Evolutionary conservation across 805 yeast species (phyloP).

Genomic region (Pichia deserticola): DNA sequence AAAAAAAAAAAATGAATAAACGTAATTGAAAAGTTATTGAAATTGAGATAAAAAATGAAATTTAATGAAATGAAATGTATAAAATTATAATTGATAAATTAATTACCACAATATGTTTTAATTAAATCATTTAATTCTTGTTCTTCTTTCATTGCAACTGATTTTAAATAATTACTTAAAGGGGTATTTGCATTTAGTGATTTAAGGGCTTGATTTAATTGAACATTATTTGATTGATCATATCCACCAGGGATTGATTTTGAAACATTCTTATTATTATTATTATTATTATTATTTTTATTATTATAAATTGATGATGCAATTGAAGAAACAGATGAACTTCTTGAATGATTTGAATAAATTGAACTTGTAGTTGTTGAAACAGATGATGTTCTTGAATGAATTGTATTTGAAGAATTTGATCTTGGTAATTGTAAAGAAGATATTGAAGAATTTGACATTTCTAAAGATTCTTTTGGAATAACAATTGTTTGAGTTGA

Average conservation of each 20-base stretch:
- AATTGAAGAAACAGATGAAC: slow-evolving; percentile 24
- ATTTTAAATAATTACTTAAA: slow-evolving; percentile 23
- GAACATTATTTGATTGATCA: too few species aligned
- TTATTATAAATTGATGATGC: slow-evolving; percentile 2
- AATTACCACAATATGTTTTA: slow-evolving; percentile 27
- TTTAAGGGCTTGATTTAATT: slow-evolving; percentile 5
- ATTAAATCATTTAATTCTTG: slow-evolving; percentile 27
- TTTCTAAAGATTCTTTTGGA: slow-evolving; percentile 3
- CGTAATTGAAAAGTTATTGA: too few species aligned
- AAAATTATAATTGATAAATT: too few species aligned
- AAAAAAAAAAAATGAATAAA: too few species aligned
- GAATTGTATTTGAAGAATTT: neutral
- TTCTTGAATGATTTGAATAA: slow-evolving; percentile 22
- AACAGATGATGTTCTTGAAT: slow-evolving; percentile 10
- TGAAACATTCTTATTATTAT: neutral
- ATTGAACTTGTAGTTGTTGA: slow-evolving; percentile 8
- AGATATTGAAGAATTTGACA: neutral
- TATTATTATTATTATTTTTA: neutral
- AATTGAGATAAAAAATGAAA: too few species aligned
- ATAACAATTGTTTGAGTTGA: slow-evolving; percentile 24
- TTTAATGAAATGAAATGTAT: too few species aligned
- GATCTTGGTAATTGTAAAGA: neutral
- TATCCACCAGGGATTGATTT: slow-evolving; percentile 2
- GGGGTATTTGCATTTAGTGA: slow-evolving; percentile 17
- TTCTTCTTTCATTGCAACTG: slow-evolving; percentile 29